These are phyloP conservation scores for Spencermartinsiella europaea DNA, from an alignment of 805 yeast genomes.

Conservation along the genomic window DNA sequence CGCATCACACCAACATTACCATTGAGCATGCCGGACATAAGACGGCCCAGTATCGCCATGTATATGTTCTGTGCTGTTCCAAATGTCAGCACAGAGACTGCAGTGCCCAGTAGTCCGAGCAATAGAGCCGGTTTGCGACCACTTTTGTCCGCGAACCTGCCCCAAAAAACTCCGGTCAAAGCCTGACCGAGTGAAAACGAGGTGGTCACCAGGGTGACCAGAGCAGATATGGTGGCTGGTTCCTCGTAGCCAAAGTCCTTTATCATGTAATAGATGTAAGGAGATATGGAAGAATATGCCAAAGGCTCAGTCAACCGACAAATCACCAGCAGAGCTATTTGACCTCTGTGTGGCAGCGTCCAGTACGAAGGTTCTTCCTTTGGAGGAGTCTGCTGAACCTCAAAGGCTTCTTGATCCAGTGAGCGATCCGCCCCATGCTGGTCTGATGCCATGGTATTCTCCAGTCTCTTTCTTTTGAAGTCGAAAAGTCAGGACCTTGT, in stretches of 20 bases:
- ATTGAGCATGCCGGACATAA: slow-evolving; percentile 50
- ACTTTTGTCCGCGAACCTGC: slow-evolving; percentile 45
- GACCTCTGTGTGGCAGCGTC: slow-evolving; percentile 22
- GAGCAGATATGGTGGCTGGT: slow-evolving; percentile 27
- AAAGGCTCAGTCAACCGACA: slow-evolving; percentile 54
- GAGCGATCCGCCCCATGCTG: no score
- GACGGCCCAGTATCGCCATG: slow-evolving; percentile 49
- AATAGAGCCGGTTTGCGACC: slow-evolving; percentile 54
- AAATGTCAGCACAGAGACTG: slow-evolving; percentile 42
- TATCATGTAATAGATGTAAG: slow-evolving; percentile 61
- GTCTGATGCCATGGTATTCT: no score
- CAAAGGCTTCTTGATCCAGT: no score
- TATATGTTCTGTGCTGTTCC: slow-evolving; percentile 52
- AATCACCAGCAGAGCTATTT: slow-evolving; percentile 20
- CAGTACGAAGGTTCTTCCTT: slow-evolving; percentile 17
- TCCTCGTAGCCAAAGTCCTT: slow-evolving; percentile 43
- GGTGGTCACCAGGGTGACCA: slow-evolving; percentile 47
- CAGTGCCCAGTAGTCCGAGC: slow-evolving; percentile 50
- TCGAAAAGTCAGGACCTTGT: no score
- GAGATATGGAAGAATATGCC: slow-evolving; percentile 57
- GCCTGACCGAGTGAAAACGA: slow-evolving; percentile 58
- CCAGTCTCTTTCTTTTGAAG: no score
- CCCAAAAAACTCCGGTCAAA: slow-evolving; percentile 55
- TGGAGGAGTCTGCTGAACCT: not conserved
- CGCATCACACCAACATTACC: slow-evolving; percentile 62